A percentile compares a stretch with the other conserved stretches of the same genome.
phyloP scores from a whole-genome alignment of 345 rosid genomes.

The Populus euphratica region DNA sequence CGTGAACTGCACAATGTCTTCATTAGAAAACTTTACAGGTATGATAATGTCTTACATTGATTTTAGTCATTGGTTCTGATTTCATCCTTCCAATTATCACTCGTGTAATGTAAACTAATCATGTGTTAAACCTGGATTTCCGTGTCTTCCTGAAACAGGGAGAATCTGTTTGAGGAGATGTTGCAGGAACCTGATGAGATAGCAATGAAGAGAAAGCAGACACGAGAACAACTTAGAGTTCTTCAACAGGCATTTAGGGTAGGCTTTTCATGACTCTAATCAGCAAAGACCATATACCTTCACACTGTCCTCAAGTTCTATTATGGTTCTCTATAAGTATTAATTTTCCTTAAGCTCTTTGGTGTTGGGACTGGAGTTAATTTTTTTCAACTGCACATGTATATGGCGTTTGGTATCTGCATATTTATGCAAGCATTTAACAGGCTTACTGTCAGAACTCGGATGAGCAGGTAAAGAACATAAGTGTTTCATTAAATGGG shows the following conservation, averaged over 20 bases:
- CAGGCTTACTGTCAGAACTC: not conserved
- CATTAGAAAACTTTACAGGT: constrained; percentile 97
- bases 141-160: constrained; percentile 46
- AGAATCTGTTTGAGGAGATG: constrained; percentile 97
- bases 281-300: not conserved
- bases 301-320: not conserved
- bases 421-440: not conserved
- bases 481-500: no score
- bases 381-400: not conserved
- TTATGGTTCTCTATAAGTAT: not conserved
- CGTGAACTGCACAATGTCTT: constrained; percentile 94
- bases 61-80: not conserved
- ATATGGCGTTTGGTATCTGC: not conserved
- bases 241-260: constrained; percentile 96
- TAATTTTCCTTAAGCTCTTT: not conserved
- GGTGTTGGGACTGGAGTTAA: not conserved
- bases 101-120: not conserved
- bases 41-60: not conserved
- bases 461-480: no score
- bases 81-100: not conserved
- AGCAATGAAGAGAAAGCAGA: constrained; percentile 76
- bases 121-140: not conserved
- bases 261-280: constrained; percentile 24
- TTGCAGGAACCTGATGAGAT: constrained; percentile 95
- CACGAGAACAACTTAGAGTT: constrained; percentile 73